A percentile compares a stretch with the other conserved stretches of the same genome.
These are phyloP conservation scores for Clavispora santaluciae DNA, from an alignment of 805 yeast genomes.

Conservation along the genomic window DNA sequence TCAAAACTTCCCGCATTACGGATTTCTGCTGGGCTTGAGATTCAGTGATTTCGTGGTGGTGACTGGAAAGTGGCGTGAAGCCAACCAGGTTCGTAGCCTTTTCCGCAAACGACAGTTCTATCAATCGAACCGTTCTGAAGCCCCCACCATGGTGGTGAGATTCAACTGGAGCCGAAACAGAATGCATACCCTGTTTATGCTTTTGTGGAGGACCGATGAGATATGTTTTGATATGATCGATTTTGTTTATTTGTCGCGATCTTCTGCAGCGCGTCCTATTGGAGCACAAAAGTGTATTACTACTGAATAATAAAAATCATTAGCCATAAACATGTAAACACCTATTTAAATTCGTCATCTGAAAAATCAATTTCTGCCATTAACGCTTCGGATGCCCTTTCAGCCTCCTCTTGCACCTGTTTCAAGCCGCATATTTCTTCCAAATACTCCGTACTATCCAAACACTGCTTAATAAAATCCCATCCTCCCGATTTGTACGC, in stretches of 20 bases:
- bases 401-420: conserved; percentile 68
- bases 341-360: conserved; percentile 1
- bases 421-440: conserved; percentile 79
- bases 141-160: not conserved
- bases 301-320: not conserved
- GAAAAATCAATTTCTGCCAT: conserved; percentile 19
- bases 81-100: not conserved
- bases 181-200: not conserved
- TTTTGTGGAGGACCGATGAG: not conserved
- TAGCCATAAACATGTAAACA: not conserved
- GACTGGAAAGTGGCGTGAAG: not conserved
- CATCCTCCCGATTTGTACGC: conserved; percentile 57
- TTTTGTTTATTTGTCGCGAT: not conserved
- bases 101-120: conserved; percentile 6
- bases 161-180: not conserved
- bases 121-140: conserved; percentile 3
- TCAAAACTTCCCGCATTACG: conserved; percentile 64
- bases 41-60: conserved; percentile 36
- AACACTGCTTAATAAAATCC: conserved; percentile 73
- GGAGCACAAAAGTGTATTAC: too few relatives aligned
- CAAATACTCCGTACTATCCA: conserved; percentile 60
- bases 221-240: not conserved
- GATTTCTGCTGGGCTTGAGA: conserved; percentile 65
- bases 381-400: conserved; percentile 36
- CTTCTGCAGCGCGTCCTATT: not conserved